Evolutionary conservation across 2,329 filamentous ascomycete species (phyloP), one percentile per base, ranked within the genome.

Genomic region (Colletotrichum salicis): DNA sequence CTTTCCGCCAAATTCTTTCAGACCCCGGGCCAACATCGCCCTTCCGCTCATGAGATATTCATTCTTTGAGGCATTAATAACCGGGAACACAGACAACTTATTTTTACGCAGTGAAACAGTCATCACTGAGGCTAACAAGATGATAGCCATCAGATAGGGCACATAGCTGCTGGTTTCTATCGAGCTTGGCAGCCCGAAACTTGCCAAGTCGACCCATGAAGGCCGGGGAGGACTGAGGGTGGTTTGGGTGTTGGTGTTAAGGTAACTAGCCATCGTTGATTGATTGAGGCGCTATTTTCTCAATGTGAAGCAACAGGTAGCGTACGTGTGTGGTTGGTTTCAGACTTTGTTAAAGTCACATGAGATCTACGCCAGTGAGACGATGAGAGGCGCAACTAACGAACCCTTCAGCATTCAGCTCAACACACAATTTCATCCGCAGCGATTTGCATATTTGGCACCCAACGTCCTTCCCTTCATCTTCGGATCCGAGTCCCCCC

Each of bases 11-110:
- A 67, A 60, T 0, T 60, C 56, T 13, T 57, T 31, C 45, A 57
- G 56, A 15, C 68, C 57, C 1, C 68, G 13, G 1, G 63, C 63
- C 7, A 67, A 11, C 56, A 67, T 66, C 1, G 48, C 63, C 7
- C 62, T 45, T 4, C 62, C 68, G 5, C 60, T 45, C 7, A 27
- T 45, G 3, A 70, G 48, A 24, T 66, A 70, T 15, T 70, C 57
- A 10, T 70, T 65, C 15, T 70, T 66, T 4, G 56, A 66, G n/a
- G 54, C 55, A 31, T 67, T 67, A 37, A 70, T 45, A 1, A 70
- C 63, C 3, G 63, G 55, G 15, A 70, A 70, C 1, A 48, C 48
- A 4, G 63, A 57, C 0, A 66, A n/a, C 29, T 57, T 62, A 3
- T 62, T 70, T 1, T n/a, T 41, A 8, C 45, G 62, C 5, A 66